phyloP scores from a whole-genome alignment of 139 green algal genomes.

The Picochlorum sp. region DNA sequence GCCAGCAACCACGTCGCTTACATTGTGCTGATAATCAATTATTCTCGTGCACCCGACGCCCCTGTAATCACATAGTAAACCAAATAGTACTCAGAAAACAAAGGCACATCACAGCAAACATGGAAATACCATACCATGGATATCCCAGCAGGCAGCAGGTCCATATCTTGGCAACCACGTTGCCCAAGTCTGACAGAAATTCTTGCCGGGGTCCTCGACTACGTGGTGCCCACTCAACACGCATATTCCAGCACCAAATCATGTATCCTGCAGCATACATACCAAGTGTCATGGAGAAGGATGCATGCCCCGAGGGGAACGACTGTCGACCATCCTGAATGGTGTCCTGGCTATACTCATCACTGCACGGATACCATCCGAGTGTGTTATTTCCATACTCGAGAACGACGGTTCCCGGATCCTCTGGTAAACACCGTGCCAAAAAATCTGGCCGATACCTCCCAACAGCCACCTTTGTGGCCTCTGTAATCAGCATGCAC shows the following conservation, averaged over 20 bases:
- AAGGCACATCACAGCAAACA: no score
- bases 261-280: conserved; percentile 27
- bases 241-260: conserved; percentile 34
- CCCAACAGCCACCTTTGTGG: conserved; percentile 9
- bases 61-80: neutral
- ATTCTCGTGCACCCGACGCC: conserved; percentile 3
- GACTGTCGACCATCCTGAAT: conserved; percentile 7
- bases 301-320: conserved; percentile 25
- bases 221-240: neutral
- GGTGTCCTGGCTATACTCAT: neutral
- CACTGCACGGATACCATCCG: conserved; percentile 16
- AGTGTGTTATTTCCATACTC: neutral
- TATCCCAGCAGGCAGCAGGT: conserved; percentile 7
- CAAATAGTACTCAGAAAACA: no score
- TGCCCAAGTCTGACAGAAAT: conserved; percentile 21
- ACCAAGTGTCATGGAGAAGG: conserved; percentile 17
- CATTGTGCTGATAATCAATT: conserved; percentile 9
- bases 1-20: neutral
- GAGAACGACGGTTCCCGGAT: conserved; percentile 1
- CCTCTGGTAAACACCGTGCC: neutral
- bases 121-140: conserved; percentile 1
- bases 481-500: neutral
- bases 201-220: neutral
- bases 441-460: conserved; percentile 11
- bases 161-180: conserved; percentile 30